These are phyloP conservation scores for Candida anutae DNA, from an alignment of 1,139 yeast species.

Conservation along the genomic window DNA sequence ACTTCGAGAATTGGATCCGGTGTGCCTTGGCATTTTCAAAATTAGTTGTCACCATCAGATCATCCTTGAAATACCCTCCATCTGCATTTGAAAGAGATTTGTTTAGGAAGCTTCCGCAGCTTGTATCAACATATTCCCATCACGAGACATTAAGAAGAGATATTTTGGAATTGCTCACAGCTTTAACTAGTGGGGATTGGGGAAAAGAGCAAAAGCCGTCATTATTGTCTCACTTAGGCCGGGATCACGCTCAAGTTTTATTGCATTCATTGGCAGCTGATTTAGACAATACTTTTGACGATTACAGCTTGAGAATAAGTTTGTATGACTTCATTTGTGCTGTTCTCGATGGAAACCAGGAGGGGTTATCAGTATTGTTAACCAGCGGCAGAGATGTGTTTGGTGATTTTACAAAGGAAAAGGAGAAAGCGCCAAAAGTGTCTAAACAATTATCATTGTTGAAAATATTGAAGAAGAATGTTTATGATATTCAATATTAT, in stretches of 20 bases:
- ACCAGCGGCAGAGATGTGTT: slow-evolving; percentile 62
- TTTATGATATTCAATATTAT: slow-evolving; percentile 41
- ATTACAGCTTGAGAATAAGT: slow-evolving; percentile 46
- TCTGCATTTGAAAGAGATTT: slow-evolving; percentile 60
- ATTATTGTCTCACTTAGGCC: slow-evolving; percentile 71
- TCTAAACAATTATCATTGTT: slow-evolving; percentile 37
- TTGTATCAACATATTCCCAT: slow-evolving; percentile 54
- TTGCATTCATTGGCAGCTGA: slow-evolving; percentile 54
- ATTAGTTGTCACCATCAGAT: slow-evolving; percentile 47
- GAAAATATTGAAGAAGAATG: slow-evolving; percentile 51
- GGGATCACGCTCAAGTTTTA: slow-evolving; percentile 50
- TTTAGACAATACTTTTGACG: slow-evolving; percentile 52
- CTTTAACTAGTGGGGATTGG: slow-evolving; percentile 59
- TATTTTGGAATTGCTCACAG: slow-evolving; percentile 52
- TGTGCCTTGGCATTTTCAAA: slow-evolving; percentile 34
- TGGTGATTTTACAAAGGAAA: slow-evolving; percentile 21
- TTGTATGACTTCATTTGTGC: slow-evolving; percentile 71
- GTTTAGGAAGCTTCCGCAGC: slow-evolving; percentile 46
- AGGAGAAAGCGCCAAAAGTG: slow-evolving; percentile 8
- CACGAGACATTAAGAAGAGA: slow-evolving; percentile 41
- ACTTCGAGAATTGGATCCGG: slow-evolving; percentile 38
- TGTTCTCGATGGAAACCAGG: slow-evolving; percentile 72
- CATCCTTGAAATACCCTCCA: slow-evolving; percentile 39
- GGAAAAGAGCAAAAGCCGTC: slow-evolving; percentile 56
- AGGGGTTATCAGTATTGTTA: slow-evolving; percentile 74